Conservation (phyloP, 768 basidiomycete genomes). For the Mycena leptocephala region DNA sequence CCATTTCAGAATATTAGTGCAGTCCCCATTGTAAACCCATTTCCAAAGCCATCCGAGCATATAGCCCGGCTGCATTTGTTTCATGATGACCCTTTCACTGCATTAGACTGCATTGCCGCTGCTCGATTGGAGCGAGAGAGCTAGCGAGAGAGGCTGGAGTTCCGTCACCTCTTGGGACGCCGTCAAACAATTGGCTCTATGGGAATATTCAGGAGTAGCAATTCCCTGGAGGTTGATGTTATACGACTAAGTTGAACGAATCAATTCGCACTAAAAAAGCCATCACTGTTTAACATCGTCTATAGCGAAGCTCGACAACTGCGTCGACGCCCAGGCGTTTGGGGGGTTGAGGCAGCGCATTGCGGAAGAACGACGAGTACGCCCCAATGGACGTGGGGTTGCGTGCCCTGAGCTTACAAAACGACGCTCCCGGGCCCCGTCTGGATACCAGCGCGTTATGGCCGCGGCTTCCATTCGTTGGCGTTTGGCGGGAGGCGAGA, state of each 20-base stretch:
- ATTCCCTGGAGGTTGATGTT: no score
- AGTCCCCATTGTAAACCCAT: background rate
- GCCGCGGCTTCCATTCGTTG: background rate
- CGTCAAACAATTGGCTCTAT: background rate
- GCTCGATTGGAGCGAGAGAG: background rate
- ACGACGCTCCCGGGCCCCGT: background rate
- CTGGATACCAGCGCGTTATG: background rate
- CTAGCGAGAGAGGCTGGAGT: no score
- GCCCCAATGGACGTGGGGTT: background rate
- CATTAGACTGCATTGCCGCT: background rate
- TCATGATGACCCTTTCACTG: background rate
- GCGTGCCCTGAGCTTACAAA: background rate
- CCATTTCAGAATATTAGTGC: background rate
- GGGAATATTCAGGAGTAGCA: background rate
- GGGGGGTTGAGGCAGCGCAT: background rate
- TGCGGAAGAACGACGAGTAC: conserved; percentile 8
- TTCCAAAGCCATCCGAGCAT: background rate
- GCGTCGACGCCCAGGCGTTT: background rate
- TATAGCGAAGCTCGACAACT: background rate
- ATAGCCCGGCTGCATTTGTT: background rate
- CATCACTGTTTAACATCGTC: background rate
- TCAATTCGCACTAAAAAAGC: background rate
- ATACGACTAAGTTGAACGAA: no score
- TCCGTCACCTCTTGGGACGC: background rate
- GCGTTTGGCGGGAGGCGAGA: background rate